Evolutionary conservation across 176 grass and related monocot genomes (phyloP), one percentile per base, ranked within the genome.

Genomic region (Phoenix dactylifera): DNA sequence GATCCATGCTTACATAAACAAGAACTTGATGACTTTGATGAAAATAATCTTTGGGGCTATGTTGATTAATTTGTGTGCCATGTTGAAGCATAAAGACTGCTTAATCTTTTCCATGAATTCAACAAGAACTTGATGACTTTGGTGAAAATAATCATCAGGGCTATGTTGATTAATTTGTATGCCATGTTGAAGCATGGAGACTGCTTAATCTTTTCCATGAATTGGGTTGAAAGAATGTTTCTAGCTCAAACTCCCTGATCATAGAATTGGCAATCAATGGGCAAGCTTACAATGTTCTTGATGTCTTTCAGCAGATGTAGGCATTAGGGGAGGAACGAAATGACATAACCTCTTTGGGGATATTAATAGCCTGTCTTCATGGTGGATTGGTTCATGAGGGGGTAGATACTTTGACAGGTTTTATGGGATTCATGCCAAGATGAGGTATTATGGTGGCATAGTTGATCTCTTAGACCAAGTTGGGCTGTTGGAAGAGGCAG

Each of bases 361-460:
- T 94, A 39, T 22, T 94, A 22, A 84, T 71, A 60, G 83, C 89
- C 4, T 88, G 89, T 70, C 57, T 81, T 58, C 80, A 82, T 49
- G 52, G 76, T 28, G 84, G 80, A 26, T 62, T 81, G 58, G 64
- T 94, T 5, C 22, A 74, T 4, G 63, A 88, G 64, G 80, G 80
- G 56, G 63, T 16, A 59, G 20, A 4, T 84, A 51, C 68, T 94
- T 88, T 73, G 70, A 82, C 64, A 76, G 56, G 52, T 17, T 24
- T 22, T 78, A 64, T 7, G 63, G 67, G 12, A 52, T 94, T 60
- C 44, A 79, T 57, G 77, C 77, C 0, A 66, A 81, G 50, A 32
- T 72, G 7, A 87, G 81, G 71, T 84, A 88, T 48, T 88, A 94
- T 44, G 76, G 73, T 24, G 88, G 84, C 76, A 84, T 94, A 74